Base-by-base conservation (phyloP, 2,329 filamentous ascomycete genomes). In the Fusarium subtropicale region DNA sequence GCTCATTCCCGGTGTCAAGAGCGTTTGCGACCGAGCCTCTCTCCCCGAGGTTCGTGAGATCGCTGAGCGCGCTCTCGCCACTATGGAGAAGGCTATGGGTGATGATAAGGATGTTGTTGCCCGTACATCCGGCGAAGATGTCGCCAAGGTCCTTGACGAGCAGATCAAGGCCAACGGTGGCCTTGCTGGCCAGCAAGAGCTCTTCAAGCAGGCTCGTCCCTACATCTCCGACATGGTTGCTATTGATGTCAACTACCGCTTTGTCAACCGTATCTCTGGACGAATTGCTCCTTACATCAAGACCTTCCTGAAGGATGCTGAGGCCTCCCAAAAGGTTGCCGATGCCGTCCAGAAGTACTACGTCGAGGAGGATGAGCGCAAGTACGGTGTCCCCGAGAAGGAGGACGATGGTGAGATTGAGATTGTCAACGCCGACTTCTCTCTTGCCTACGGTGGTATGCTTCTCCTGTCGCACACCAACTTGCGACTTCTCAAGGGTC, bases 381-480 rank as follows among this genome's bases (percentile, higher is more conserved):
- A 93, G 77, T 97, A 89, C 74, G 95, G 94, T 69, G 89, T 91
- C 56, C 92, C 94, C 3, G 86, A 92, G 70, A 92, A 94, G 79
- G 93, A 96, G 66, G 93, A 97, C 64, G 93, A 97, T 64, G 94
- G 94, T 63, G 96, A 99, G 82, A 86, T 91, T 24, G 96, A 98
- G 81, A 97, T 99, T 77, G 96, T 99, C 78, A 98, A 99, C 76
- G 95, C 96, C 46, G 92, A 96, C 78, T 99, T 99, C 84, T 99
- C 96, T 22, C 88, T 99, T 26, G 96, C 94, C 48, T 99, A 99
- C 76, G 96, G 96, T 79, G 96, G 96, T 76, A 98, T 97, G 94
- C 88, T 99, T 71, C 85, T 99, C 66, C 87, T 99, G 24, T 97
- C 94, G 7, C 96, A 98, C 83, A 97, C 96, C 71, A 98, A 97